Percentiles rank a stretch among this genome's conserved stretches.
These are phyloP conservation scores for Metroxylon sagu DNA, from an alignment of 176 grass and related monocot genomes.

Conservation along the genomic window DNA sequence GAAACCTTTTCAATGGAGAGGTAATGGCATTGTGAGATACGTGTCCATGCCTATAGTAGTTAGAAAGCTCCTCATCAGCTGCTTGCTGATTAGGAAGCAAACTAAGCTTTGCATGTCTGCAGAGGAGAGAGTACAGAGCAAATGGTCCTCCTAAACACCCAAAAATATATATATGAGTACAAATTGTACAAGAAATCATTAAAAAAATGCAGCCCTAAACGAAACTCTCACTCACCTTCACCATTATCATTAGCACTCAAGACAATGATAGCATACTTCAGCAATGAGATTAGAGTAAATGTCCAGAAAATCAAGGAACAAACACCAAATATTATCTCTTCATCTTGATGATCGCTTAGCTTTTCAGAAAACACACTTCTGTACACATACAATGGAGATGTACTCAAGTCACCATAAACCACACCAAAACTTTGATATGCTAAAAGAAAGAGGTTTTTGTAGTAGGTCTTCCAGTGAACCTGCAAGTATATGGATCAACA, in stretches of 20 bases:
- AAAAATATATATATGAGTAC: background rate
- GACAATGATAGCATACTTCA: conserved; percentile 85
- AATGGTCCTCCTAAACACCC: conserved; percentile 35
- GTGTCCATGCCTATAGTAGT: conserved; percentile 44
- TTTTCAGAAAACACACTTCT: conserved; percentile 68
- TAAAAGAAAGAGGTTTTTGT: conserved; percentile 67
- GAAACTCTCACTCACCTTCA: conserved; percentile 38
- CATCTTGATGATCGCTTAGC: conserved; percentile 44
- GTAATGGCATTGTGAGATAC: conserved; percentile 9
- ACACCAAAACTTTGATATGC: conserved; percentile 96
- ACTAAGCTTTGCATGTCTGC: conserved; percentile 59
- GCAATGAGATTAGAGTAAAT: conserved; percentile 79
- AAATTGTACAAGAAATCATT: no score
- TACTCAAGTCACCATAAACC: conserved; percentile 88
- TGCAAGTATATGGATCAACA: background rate
- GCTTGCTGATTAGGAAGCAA: conserved; percentile 69
- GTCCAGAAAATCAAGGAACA: conserved; percentile 97
- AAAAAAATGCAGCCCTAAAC: no score
- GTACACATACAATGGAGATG: conserved; percentile 81
- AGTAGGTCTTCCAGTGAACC: conserved; percentile 32
- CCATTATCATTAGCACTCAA: conserved; percentile 79
- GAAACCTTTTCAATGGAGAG: conserved; percentile 61
- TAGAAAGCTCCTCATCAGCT: conserved; percentile 59
- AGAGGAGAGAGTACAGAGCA: conserved; percentile 70
- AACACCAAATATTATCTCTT: conserved; percentile 67